Percentiles rank a stretch among this genome's conserved stretches.
These are phyloP conservation scores for Candida railenensis DNA, from an alignment of 805 yeast species.

Conservation along the genomic window DNA sequence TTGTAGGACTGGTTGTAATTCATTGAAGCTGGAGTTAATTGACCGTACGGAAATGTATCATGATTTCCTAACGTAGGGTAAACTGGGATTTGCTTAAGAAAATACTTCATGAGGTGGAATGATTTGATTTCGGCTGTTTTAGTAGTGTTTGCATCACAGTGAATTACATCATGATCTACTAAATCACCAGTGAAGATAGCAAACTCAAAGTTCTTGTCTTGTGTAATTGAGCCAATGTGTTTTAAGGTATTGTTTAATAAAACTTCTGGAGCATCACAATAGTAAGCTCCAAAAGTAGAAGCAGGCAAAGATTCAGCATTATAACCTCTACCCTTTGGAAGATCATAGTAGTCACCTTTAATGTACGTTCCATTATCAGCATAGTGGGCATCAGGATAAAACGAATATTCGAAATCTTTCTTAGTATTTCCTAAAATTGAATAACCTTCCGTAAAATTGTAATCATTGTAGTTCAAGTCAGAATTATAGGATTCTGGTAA, in stretches of 20 bases:
- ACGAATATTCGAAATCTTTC: constrained; percentile 17
- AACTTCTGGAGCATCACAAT: constrained; percentile 66
- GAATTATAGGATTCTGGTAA: constrained; percentile 46
- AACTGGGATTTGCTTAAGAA: constrained; percentile 52
- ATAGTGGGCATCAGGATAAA: constrained; percentile 32
- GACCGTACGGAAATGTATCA: constrained; percentile 72
- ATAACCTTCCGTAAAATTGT: constrained; percentile 32
- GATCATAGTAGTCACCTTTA: constrained; percentile 35
- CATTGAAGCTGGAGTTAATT: constrained; percentile 50
- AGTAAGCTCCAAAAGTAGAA: constrained; percentile 57
- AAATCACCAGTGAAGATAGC: constrained; percentile 72
- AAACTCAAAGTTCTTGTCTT: constrained; percentile 49
- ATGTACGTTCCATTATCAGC: constrained; percentile 21
- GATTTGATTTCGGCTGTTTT: constrained; percentile 71
- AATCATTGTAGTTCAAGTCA: constrained; percentile 17
- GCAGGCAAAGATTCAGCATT: constrained; percentile 43
- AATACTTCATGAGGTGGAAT: constrained; percentile 57
- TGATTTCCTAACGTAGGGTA: constrained; percentile 69
- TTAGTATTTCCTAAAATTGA: constrained; percentile 10
- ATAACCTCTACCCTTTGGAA: constrained; percentile 18
- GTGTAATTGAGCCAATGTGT: constrained; percentile 34
- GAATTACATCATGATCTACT: constrained; percentile 63
- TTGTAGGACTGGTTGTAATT: constrained; percentile 29
- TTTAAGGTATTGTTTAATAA: constrained; percentile 58
- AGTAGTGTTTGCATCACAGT: constrained; percentile 58